Percentiles rank a stretch among this genome's conserved stretches.
Conservation (phyloP, 2,329 filamentous ascomycete species). For the Microdochium paspali region DNA sequence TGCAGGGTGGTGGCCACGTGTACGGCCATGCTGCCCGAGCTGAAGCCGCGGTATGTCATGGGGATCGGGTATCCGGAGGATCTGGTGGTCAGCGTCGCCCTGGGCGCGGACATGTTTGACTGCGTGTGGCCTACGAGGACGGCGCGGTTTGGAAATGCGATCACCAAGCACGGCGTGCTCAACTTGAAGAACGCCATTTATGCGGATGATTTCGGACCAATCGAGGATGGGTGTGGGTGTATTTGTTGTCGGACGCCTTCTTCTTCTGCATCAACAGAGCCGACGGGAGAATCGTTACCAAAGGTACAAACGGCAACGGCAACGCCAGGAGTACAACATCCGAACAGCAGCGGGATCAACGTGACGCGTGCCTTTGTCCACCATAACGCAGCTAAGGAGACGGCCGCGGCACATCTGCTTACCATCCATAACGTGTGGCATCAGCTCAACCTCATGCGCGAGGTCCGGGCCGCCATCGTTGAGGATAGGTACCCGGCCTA, state of each 20-base stretch:
- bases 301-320: not conserved
- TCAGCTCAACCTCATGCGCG: conserved; percentile 73
- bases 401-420: conserved; percentile 72
- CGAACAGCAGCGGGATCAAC: conserved; percentile 37
- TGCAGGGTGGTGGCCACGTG: conserved; percentile 85
- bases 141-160: conserved; percentile 89
- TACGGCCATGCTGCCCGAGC: conserved; percentile 72
- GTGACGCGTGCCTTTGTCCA: conserved; percentile 85
- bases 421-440: conserved; percentile 97
- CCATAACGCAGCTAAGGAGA: conserved; percentile 90
- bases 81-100: conserved; percentile 81
- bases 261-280: not conserved
- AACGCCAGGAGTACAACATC: not conserved
- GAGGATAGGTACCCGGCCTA: conserved; percentile 75
- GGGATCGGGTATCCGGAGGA: conserved; percentile 97
- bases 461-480: conserved; percentile 66
- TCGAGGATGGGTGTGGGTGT: conserved; percentile 78
- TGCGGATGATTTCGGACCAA: conserved; percentile 69
- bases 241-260: conserved; percentile 49
- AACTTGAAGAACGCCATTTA: conserved; percentile 74
- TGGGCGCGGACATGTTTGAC: conserved; percentile 99
- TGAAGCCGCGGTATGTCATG: conserved; percentile 99
- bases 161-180: conserved; percentile 72
- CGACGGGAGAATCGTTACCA: not conserved
- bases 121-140: conserved; percentile 98